Evolutionary conservation across 371 early-diverging fungal genomes (phyloP), one percentile per base, ranked within the genome.

Genomic region (Apophysomyces elegans): DNA sequence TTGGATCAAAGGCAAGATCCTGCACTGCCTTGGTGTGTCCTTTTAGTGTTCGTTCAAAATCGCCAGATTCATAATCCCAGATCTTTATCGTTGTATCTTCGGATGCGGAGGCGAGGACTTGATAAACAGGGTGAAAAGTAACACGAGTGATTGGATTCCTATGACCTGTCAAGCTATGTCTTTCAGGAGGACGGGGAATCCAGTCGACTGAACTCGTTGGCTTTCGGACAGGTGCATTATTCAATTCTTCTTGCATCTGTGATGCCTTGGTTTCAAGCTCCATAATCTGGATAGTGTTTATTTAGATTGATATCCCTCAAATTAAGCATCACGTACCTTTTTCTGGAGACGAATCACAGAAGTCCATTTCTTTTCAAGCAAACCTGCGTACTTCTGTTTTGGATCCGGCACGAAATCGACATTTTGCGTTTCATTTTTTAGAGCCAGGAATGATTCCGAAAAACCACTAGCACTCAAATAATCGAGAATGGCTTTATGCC

Each of bases 331-430:
- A 26, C 26, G 37, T 75, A 90, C 93, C 89, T 95, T 96, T 69
- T 92, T 92, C 68, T 96, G 97, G 67, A 96, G 76, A 18, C 97
- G 86, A 66, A 96, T 90, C 11, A 96, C 93, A 13, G 95, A 93
- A 7, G 92, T 92, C 97, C 97, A 97, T 69, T 97, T 97, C 77
- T 95, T 95, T 73, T 95, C 96, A 62, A 97, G 80, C 45, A 96
- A 71, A 56, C 93, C 93, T 56, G 95, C 84, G 72, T 91, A 92
- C 62, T 90, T 88, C 74, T 90, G 88, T 69, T 88, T 91, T 18
- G 91, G 91, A 69, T 89, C 93, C 4, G 89, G 83, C 26, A 77
- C 77, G 67, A 89, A 93, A 59, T 90, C 93, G 16, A 80, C 81
- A 64, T 94, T 84, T 45, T 77, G 80, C 37, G 93, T 82, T 73